Percentiles rank a stretch among this genome's conserved stretches.
phyloP scores from a whole-genome alignment of 164 flowering plant genomes.

The Annona squamosa region DNA sequence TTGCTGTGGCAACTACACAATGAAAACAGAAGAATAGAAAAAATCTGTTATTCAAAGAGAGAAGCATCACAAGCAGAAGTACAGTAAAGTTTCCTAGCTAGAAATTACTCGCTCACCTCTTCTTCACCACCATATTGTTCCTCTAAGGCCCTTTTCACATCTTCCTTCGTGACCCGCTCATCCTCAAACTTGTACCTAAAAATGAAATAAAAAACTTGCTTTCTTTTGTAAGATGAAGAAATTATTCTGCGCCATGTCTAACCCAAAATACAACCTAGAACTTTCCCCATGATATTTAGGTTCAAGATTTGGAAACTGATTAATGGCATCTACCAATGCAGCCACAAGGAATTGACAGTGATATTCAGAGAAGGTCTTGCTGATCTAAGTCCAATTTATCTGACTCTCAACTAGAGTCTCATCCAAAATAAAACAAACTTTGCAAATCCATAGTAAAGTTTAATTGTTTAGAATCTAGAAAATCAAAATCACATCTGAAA shows the following conservation, averaged over 20 bases:
- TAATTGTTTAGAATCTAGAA: too few species aligned
- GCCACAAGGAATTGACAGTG: too few species aligned
- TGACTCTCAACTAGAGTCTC: neutral
- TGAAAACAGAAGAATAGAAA: conserved; percentile 8
- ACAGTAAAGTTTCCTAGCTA: neutral
- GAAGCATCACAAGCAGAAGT: neutral
- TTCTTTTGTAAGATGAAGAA: neutral
- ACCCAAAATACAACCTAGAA: neutral
- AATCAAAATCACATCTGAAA: too few species aligned
- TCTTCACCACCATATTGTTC: conserved; percentile 94
- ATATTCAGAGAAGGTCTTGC: too few species aligned
- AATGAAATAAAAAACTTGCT: neutral
- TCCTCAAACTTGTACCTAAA: conserved; percentile 86
- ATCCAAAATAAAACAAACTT: neutral
- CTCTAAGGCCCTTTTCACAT: conserved; percentile 65
- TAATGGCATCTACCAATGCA: neutral
- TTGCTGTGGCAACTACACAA: conserved; percentile 66
- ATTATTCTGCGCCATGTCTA: neutral
- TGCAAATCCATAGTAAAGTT: too few species aligned
- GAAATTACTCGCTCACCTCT: conserved; percentile 50
- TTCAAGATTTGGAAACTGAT: too few species aligned
- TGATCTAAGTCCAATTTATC: too few species aligned
- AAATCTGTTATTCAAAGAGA: neutral
- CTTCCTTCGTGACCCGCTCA: conserved; percentile 87
- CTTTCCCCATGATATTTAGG: too few species aligned